A percentile compares a stretch with the other conserved stretches of the same genome.
phyloP scores from a whole-genome alignment of 495 filamentous ascomycete genomes.

The Talaromyces borbonicus region DNA sequence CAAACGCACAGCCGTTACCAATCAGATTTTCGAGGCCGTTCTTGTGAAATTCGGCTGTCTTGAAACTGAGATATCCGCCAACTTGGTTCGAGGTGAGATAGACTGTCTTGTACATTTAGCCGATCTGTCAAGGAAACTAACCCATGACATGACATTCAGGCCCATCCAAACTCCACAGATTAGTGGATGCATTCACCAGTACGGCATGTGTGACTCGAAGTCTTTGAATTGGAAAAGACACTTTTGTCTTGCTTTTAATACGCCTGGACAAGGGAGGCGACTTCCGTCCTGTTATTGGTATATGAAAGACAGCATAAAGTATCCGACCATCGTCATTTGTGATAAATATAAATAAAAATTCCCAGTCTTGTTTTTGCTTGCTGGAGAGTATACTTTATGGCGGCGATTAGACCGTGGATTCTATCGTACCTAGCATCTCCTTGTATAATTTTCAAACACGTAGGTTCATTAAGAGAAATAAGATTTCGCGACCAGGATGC shows the following conservation, averaged over 20 bases:
- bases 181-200: constrained; percentile 10
- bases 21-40: constrained; percentile 26
- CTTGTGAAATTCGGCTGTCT: constrained; percentile 19
- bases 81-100: constrained; percentile 30
- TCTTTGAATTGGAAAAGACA: constrained; percentile 1
- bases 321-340: too few relatives aligned
- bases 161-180: constrained; percentile 37
- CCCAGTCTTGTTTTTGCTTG: too few relatives aligned
- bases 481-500: too few relatives aligned
- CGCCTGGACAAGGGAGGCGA: not conserved
- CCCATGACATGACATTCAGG: constrained; percentile 15
- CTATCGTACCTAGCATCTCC: too few relatives aligned
- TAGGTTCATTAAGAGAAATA: too few relatives aligned
- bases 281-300: not conserved
- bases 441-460: too few relatives aligned
- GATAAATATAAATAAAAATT: too few relatives aligned
- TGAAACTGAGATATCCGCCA: constrained; percentile 26
- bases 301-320: not conserved
- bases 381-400: too few relatives aligned
- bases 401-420: too few relatives aligned
- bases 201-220: constrained; percentile 7
- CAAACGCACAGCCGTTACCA: constrained; percentile 28
- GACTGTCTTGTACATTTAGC: not conserved
- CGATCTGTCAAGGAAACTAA: not conserved
- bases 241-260: not conserved